A percentile compares a stretch with the other conserved stretches of the same genome.
These are phyloP conservation scores for Cicer bijugum DNA, from an alignment of 306 rosid species.

Conservation along the genomic window DNA sequence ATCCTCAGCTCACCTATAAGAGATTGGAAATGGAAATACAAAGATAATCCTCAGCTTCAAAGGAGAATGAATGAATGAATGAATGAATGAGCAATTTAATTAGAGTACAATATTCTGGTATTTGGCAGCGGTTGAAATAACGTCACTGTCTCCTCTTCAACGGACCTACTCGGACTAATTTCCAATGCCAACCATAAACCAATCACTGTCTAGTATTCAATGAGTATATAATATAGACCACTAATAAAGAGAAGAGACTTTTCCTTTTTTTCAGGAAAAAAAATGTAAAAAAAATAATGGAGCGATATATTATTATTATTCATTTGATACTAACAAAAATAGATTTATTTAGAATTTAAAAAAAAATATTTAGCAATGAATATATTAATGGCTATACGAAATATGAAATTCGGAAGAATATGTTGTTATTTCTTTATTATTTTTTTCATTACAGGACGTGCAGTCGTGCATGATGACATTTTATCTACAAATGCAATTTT, in stretches of 20 bases:
- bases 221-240: not conserved
- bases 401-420: no score
- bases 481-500: not conserved
- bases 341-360: no score
- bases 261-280: no score
- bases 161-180: constrained; percentile 13
- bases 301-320: no score
- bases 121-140: constrained; percentile 29
- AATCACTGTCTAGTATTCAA: not conserved
- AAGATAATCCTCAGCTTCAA: not conserved
- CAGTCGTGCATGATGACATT: not conserved
- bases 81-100: not conserved
- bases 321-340: no score
- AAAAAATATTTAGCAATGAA: no score
- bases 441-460: not conserved
- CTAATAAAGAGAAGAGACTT: not conserved
- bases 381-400: no score
- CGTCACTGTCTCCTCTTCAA: not conserved
- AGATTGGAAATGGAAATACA: constrained; percentile 2
- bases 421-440: no score
- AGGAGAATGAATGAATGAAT: not conserved
- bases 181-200: constrained; percentile 31
- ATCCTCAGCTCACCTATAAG: constrained; percentile 19
- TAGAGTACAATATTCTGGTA: not conserved
- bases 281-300: no score